Conservation (phyloP, 2,329 filamentous ascomycete species). For the Aspergillus vadensis region DNA sequence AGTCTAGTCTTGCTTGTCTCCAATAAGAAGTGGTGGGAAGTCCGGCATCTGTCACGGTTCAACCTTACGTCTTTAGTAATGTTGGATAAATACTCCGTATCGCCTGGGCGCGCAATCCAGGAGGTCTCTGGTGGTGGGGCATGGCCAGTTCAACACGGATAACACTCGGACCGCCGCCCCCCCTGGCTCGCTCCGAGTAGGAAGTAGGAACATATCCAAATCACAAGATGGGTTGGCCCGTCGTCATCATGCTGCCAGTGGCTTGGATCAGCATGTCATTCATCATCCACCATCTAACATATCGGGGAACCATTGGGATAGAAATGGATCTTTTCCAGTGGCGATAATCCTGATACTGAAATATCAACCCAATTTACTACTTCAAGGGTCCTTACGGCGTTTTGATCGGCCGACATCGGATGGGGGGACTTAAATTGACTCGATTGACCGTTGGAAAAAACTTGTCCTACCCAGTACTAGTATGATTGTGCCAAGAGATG, state of each 20-base stretch:
- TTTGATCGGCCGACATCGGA: not conserved
- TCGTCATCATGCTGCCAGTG: constrained; percentile 17
- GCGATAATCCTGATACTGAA: not conserved
- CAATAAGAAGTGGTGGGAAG: not conserved
- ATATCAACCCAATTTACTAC: not conserved
- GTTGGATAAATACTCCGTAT: constrained; percentile 3
- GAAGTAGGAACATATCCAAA: constrained; percentile 3
- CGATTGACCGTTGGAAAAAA: not conserved
- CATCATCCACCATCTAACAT: not conserved
- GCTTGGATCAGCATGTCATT: constrained; percentile 8
- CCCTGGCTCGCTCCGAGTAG: not conserved
- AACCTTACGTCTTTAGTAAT: constrained; percentile 1
- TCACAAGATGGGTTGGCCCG: constrained; percentile 10
- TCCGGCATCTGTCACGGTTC: constrained; percentile 1
- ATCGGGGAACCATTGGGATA: not conserved
- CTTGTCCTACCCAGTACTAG: not conserved
- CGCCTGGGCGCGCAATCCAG: not conserved
- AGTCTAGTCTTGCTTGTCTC: not conserved
- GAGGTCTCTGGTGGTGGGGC: constrained; percentile 15
- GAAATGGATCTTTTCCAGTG: not conserved
- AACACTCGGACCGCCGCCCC: constrained; percentile 15
- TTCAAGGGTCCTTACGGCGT: not conserved
- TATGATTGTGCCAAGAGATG: not conserved
- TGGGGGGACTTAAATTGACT: not conserved
- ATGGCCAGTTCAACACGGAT: constrained; percentile 15